Evolutionary conservation across 805 yeast species (phyloP), one percentile per base, ranked within the genome.

Genomic region (Candida peoriensis): DNA sequence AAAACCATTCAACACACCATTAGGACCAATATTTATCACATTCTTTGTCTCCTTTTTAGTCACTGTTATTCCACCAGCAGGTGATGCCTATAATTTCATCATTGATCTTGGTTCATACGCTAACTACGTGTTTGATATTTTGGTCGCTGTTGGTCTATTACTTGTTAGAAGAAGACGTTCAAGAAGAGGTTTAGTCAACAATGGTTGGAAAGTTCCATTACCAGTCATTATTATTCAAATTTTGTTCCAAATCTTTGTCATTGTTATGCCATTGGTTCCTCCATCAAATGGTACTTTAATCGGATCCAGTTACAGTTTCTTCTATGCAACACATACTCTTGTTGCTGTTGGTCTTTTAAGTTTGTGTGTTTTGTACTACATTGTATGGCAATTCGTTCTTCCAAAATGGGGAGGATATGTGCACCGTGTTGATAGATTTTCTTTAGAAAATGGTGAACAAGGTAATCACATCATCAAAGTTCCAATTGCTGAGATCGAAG

Each of bases 21-120:
- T 67, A 38, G 74, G 78, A 19, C 90, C 88, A 34, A 64, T 84
- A 33, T 66, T 78, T 46, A 78, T 80, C 54, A 89, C 82, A 50
- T 82, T 81, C 71, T 55, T 78, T 28, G 78, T 82, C 16, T 81
- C 86, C 60, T 57, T 78, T 25, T 65, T 82, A 33, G 76, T 85
- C 32, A 72, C 82, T 41, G 52, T 81, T 32, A 89, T 87, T 8
- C 83, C 83, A 21, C 89, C 90, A 13, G 81, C 88, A n/a, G 90
- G 89, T 36, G 89, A 81, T 52, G 90, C 90, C 32, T 84, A 81
- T 62, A 79, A 81, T 57, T 80, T 83, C 53, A 74, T 84, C 43
- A 52, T 68, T 47, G 66, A 82, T 57, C 66, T 84, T 60, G 79
- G 81, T 47, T 74, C 88, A 3, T 84, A 83, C 57, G 86, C 90